Evolutionary conservation across 2,329 filamentous ascomycete species (phyloP), one percentile per base, ranked within the genome.

Genomic region (Chalara sp.): DNA sequence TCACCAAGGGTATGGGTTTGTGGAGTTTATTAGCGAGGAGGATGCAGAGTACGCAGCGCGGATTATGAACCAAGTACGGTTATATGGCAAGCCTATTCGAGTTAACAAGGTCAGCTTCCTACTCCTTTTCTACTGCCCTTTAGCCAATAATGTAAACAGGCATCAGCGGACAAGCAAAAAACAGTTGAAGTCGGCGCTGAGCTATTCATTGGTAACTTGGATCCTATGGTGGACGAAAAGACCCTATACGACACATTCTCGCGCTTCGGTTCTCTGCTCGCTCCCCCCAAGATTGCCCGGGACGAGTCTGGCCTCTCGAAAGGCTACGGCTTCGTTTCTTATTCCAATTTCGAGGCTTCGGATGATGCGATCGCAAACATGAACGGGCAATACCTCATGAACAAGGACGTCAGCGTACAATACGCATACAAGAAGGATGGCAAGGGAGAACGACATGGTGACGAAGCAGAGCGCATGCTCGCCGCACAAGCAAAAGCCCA

Each of bases 341-440:
- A 91, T 64, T 84, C 84, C 66, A 87, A 88, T 65, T 99, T 99
- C 67, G 93, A 97, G 65, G 87, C 89, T 60, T 93, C 89, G 8
- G 93, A 99, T 64, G 86, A 89, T 55, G 91, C 93, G 41, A 89
- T 95, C 56, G 79, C 84, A 58, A 93, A 92, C 67, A 91, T 99
- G 86, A 87, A 96, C 67, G 89, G 89, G 47, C 91, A 97, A 72
- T 97, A 93, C 70, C 81, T 99, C 54, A 91, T 95, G 76, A 96
- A 93, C 76, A 96, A 96, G 73, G 88, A 96, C 69, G 86, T 97
- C 61, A 88, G 87, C 3, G 93, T 99, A 43, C 92, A 97, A 70
- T 99, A 97, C 69, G 93, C 93, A 39, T 97, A 96, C 79, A 99
- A 99, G 78, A 97, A 97, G 72, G 93, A 99, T 64, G 93, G 93